phyloP scores from a whole-genome alignment of 371 early-diverging fungal species.

The Blakeslea trispora region DNA sequence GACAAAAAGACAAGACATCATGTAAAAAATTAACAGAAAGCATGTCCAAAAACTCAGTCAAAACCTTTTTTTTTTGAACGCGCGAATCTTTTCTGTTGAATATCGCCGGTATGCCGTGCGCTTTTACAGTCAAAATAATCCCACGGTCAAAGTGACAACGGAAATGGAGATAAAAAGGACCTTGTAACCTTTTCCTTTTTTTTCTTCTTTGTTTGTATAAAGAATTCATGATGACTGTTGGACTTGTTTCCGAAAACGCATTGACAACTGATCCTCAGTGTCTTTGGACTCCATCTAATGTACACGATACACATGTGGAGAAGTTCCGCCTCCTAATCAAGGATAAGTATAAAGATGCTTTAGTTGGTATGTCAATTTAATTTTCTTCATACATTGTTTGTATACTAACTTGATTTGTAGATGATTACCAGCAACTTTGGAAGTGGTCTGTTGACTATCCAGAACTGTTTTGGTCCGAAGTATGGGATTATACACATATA shows the following conservation, averaged over 20 bases:
- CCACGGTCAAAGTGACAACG: too few relatives aligned
- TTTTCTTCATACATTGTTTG: background rate
- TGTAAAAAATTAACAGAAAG: too few relatives aligned
- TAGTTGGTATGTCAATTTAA: constrained; percentile 42
- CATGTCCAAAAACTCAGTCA: too few relatives aligned
- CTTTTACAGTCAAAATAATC: too few relatives aligned
- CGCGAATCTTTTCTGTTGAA: too few relatives aligned
- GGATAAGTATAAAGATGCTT: constrained; percentile 46
- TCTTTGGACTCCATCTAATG: constrained; percentile 67
- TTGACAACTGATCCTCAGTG: constrained; percentile 36
- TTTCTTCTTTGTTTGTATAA: too few relatives aligned
- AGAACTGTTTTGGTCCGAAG: constrained; percentile 83
- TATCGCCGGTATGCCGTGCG: too few relatives aligned
- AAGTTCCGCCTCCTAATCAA: constrained; percentile 71
- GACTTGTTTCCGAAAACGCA: constrained; percentile 8
- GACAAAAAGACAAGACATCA: too few relatives aligned
- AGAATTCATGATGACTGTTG: too few relatives aligned
- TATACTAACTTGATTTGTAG: constrained; percentile 20
- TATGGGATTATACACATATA: constrained; percentile 85
- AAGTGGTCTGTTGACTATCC: constrained; percentile 79
- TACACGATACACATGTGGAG: constrained; percentile 62
- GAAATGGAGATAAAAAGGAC: too few relatives aligned
- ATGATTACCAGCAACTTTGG: constrained; percentile 72
- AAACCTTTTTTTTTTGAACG: too few relatives aligned
- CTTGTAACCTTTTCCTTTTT: too few relatives aligned